Base-by-base conservation (phyloP, 2,329 filamentous ascomycete species). In the Fusarium sp. region DNA sequence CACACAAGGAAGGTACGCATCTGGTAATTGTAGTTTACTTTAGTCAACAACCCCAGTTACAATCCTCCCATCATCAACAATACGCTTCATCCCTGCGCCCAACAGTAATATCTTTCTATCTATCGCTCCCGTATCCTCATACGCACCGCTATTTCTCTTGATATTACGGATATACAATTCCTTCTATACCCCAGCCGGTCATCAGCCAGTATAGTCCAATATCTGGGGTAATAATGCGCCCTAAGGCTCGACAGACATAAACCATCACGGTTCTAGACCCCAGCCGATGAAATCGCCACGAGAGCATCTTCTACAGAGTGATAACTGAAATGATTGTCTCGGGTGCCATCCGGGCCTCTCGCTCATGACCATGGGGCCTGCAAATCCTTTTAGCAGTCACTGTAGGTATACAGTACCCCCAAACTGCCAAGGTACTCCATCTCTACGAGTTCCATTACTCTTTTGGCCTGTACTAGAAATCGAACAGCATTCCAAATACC, bases 271-370 rank as follows among this genome's bases (percentile, higher is more conserved):
- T 58, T 70, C 68, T 58, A 65, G 68, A 58, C 68, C 61, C 27
- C 41, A 49, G 46, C 54, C 53, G 38, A 34, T 24, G 20, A 24
- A 65, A 65, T 66, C 48, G 62, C 60, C 60, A 65, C 63, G 55
- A 60, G 48, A 49, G 48, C 10, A 25, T 60, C 44, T 64, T 63
- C 45, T 18, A 44, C 5, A 34, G 27, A 56, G 38, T 56, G 45
- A 65, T 40, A 52, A 27, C 6, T 20, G 49, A 53, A 53, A 38
- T 56, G 49, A 65, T 54, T 53, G 59, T 64, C 60, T 65, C 68
- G 54, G 68, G 65, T 65, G 62, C 25, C 61, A 70, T 53, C 68
- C 67, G 68, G 49, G 51, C 68, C 68, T 61, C 68, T 65, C 46
- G 25, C 32, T 58, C 54, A 46, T 68, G 53, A 32, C 58, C 53